Evolutionary conservation across 2,329 filamentous ascomycete species (phyloP).

Genomic region (Ophiocordyceps robertsii): DNA sequence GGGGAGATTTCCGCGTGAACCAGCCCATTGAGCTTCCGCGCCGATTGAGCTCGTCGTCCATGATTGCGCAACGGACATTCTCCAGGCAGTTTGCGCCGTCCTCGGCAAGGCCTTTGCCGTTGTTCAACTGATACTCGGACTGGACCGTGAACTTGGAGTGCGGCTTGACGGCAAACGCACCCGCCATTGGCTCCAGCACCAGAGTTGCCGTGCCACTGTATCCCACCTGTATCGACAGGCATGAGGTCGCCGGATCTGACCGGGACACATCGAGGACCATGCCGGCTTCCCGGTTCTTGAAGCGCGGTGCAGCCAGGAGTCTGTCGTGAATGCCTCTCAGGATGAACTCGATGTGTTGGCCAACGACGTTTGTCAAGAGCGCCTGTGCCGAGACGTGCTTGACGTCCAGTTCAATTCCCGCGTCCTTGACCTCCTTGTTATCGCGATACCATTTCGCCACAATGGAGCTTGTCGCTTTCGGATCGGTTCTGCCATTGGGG

Average conservation of each 20-base stretch:
- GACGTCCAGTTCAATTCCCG: conserved; percentile 54
- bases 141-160: conserved; percentile 40
- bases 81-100: conserved; percentile 47
- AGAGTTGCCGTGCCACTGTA: conserved; percentile 45
- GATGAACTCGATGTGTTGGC: conserved; percentile 59
- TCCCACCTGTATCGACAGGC: conserved; percentile 56
- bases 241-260: conserved; percentile 52
- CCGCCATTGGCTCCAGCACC: conserved; percentile 64
- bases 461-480: conserved; percentile 38
- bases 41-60: conserved; percentile 47
- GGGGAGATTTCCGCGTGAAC: conserved; percentile 34
- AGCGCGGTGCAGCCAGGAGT: conserved; percentile 47
- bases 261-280: conserved; percentile 44
- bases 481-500: conserved; percentile 21
- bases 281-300: conserved; percentile 42
- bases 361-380: conserved; percentile 62
- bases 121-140: conserved; percentile 53
- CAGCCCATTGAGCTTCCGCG: conserved; percentile 53
- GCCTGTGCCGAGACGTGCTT: conserved; percentile 58
- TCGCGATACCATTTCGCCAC: conserved; percentile 73
- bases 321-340: conserved; percentile 52
- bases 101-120: conserved; percentile 37
- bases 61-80: conserved; percentile 44
- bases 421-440: conserved; percentile 57
- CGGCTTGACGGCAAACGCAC: conserved; percentile 59